Conservation (phyloP, 495 filamentous ascomycete genomes). For the Penicillium soppii region DNA sequence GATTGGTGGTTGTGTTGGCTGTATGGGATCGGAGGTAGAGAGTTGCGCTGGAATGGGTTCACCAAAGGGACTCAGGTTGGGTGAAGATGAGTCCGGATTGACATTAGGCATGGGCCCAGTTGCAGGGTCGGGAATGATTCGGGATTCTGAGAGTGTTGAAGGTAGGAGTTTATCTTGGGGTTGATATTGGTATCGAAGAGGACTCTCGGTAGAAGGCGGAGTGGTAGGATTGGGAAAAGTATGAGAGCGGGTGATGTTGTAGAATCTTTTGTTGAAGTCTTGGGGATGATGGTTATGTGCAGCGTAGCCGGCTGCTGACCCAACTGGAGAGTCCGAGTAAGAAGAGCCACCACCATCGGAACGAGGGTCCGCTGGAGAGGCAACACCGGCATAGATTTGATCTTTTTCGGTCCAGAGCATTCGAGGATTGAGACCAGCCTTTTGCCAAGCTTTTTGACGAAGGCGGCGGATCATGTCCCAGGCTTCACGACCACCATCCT, state of each 20-base stretch:
- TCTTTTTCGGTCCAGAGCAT: slow-evolving; percentile 50
- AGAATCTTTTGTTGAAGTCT: slow-evolving; percentile 41
- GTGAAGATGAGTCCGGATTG: slow-evolving; percentile 8
- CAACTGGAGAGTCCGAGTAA: slow-evolving; percentile 13
- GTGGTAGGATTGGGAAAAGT: slow-evolving; percentile 21
- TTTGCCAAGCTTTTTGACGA: slow-evolving; percentile 52
- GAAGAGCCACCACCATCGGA: slow-evolving; percentile 7
- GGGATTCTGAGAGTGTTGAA: slow-evolving; percentile 10
- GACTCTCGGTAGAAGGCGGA: slow-evolving; percentile 20
- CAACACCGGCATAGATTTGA: slow-evolving; percentile 40
- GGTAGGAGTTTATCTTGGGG: slow-evolving; percentile 5
- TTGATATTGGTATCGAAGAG: slow-evolving; percentile 27
- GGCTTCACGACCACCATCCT: slow-evolving; percentile 54
- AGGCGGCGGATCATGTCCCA: slow-evolving; percentile 56
- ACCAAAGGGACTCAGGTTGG: slow-evolving; percentile 11
- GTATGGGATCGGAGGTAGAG: slow-evolving; percentile 6
- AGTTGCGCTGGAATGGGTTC: slow-evolving; percentile 12
- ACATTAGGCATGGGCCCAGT: not conserved
- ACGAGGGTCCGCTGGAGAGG: slow-evolving; percentile 21
- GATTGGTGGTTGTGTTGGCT: slow-evolving; percentile 5
- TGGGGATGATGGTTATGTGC: slow-evolving; percentile 13
- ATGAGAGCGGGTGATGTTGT: slow-evolving; percentile 41
- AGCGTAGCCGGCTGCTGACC: not conserved
- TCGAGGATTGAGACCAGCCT: slow-evolving; percentile 45
- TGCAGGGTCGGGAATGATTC: slow-evolving; percentile 15